These are phyloP conservation scores for Leccinum fibrillosum DNA, from an alignment of 768 basidiomycete genomes.

Conservation along the genomic window DNA sequence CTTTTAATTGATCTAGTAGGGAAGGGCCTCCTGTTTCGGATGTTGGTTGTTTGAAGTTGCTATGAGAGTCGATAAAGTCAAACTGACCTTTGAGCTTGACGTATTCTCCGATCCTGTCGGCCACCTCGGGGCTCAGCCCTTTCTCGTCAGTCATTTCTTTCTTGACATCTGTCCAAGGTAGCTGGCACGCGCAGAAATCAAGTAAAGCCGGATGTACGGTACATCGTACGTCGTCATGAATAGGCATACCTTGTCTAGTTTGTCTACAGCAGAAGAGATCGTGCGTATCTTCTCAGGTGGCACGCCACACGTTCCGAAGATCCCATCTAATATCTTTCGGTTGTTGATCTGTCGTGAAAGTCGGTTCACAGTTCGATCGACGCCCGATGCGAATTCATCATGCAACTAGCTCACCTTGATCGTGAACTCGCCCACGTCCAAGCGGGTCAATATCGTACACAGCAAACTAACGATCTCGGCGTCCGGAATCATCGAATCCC, in stretches of 20 bases:
- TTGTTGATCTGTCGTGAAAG: constrained; percentile 70
- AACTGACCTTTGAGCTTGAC: constrained; percentile 81
- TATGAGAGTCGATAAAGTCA: not conserved
- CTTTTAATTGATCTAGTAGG: constrained; percentile 66
- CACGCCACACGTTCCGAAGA: constrained; percentile 96
- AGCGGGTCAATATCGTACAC: constrained; percentile 72
- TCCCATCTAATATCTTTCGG: constrained; percentile 94
- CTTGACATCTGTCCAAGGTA: constrained; percentile 88
- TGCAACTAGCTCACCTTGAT: constrained; percentile 63
- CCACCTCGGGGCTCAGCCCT: constrained; percentile 72
- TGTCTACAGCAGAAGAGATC: constrained; percentile 97
- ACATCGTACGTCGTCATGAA: not conserved
- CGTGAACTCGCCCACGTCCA: constrained; percentile 93
- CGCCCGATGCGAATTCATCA: not conserved
- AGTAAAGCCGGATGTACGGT: not conserved
- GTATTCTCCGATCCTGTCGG: constrained; percentile 95
- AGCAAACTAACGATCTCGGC: constrained; percentile 83
- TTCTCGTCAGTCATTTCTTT: constrained; percentile 98
- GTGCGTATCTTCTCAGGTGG: constrained; percentile 83
- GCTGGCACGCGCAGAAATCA: constrained; percentile 34
- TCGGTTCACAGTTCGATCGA: not conserved
- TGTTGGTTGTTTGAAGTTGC: not conserved
- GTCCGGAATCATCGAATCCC: constrained; percentile 98
- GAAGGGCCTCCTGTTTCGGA: constrained; percentile 61
- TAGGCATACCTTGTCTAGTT: constrained; percentile 83